Evolutionary conservation across 345 rosid species (phyloP), one percentile per base, ranked within the genome.

Genomic region (Hirschfeldia incana): DNA sequence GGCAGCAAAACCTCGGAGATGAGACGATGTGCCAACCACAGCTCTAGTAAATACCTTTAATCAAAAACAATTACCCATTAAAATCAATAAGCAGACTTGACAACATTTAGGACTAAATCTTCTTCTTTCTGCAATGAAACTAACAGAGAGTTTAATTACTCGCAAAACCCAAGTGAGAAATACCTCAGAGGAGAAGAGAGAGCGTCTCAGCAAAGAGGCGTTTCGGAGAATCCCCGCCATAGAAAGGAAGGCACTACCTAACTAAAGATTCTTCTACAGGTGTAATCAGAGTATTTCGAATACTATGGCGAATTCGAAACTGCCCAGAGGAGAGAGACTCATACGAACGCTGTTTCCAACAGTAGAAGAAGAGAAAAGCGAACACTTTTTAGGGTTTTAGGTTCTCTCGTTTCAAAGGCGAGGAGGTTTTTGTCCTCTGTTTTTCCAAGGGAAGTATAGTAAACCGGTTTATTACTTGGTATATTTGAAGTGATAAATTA

Each of bases 181-280:
- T 65, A 85, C 97, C 93, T 84, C 85, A 0, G 91, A 83, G 0
- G 78, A 67, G 59, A 85, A 30, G 0, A 87, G 64, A 72, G 85
- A 76, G 69, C 79, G 84, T 77, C 75, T 84, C 16, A 89, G 81
- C 42, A 62, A 74, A 78, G 82, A 83, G 44, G 82, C 69, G 73
- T 81, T 89, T 64, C 88, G 89, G 77, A 89, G 79, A 76, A 89
- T 83, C 81, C 86, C 79, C 73, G 91, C 90, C 97, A 92, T 90
- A 6, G 68, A 77, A 80, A 46, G 11, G 21, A 4, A n/a, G 16
- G 32, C 21, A 21, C 21, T 21, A 21, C 21, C 21, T 21, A 21
- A 21, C 21, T 16, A 21, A 60, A 79, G 64, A 44, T 44, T 57
- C 63, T 46, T 27, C n/a, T 8, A 63, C 68, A 70, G 36, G 0